A percentile compares a stretch with the other conserved stretches of the same genome.
Evolutionary conservation across 163 green algal species (phyloP).

Genomic region (Chloroidium sp.): DNA sequence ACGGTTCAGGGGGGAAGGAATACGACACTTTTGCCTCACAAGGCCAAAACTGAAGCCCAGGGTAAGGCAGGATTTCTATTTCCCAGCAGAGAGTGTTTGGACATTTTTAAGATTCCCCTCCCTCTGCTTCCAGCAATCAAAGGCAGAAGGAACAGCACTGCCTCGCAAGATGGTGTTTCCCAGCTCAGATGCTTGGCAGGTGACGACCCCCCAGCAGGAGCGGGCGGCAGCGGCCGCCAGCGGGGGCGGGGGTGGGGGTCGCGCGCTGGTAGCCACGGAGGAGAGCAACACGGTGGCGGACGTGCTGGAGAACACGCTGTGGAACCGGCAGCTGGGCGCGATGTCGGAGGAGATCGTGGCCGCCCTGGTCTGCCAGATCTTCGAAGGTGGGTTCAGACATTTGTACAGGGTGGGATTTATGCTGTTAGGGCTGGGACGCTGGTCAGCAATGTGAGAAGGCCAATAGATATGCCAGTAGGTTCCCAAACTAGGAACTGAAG

Average conservation of each 20-base stretch:
- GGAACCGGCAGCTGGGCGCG: constrained; percentile 72
- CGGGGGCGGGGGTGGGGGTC: not conserved
- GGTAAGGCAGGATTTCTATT: too few species aligned
- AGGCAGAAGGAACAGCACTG: not conserved
- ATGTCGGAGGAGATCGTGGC: constrained; percentile 85
- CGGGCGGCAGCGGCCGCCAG: not conserved
- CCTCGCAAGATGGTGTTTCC: not conserved
- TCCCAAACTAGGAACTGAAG: too few species aligned
- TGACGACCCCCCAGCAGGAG: not conserved
- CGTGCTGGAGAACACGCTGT: constrained; percentile 83
- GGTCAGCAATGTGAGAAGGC: too few species aligned
- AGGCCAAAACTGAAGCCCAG: too few species aligned
- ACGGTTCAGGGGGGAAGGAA: too few species aligned
- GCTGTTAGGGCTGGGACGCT: not conserved
- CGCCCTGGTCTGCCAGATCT: constrained; percentile 82
- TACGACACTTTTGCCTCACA: too few species aligned
- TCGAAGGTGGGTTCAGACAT: constrained; percentile 36
- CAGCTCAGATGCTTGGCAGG: not conserved
- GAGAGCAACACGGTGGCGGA: constrained; percentile 21
- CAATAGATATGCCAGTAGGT: too few species aligned
- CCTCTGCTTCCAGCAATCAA: not conserved
- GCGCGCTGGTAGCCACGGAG: constrained; percentile 1
- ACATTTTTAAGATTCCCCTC: too few species aligned
- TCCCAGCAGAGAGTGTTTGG: too few species aligned
- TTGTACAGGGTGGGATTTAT: not conserved